Conservation (phyloP, 768 basidiomycete species). For the Podaxis sp. region DNA sequence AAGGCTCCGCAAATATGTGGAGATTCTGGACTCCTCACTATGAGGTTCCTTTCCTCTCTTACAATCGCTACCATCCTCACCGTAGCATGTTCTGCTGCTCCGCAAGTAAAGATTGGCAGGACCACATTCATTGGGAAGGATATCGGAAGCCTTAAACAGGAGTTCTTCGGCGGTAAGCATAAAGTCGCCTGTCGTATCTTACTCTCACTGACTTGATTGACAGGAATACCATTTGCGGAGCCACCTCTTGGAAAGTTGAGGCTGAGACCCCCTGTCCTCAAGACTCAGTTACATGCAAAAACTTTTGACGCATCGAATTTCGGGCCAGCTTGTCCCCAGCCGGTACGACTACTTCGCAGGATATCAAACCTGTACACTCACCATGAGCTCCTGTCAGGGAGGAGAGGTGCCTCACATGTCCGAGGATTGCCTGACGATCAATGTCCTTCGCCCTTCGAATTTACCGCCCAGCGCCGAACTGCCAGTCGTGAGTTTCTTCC, state of each 20-base stretch:
- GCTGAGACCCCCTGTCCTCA: conserved; percentile 44
- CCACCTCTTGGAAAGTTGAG: conserved; percentile 50
- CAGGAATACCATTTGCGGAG: conserved; percentile 54
- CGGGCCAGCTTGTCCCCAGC: conserved; percentile 50
- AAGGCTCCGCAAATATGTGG: too few species aligned
- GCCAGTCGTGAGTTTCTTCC: conserved; percentile 34
- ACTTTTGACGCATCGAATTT: conserved; percentile 48
- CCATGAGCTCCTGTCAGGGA: conserved; percentile 20
- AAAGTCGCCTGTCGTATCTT: background rate
- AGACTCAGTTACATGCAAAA: conserved; percentile 32
- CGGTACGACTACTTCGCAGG: background rate
- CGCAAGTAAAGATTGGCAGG: conserved; percentile 37
- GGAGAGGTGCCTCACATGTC: conserved; percentile 36
- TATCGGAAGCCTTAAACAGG: conserved; percentile 32
- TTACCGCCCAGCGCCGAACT: conserved; percentile 27
- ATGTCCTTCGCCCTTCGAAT: conserved; percentile 52
- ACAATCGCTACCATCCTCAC: too few species aligned
- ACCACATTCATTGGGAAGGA: conserved; percentile 39
- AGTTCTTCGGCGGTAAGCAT: conserved; percentile 46
- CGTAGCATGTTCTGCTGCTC: conserved; percentile 20
- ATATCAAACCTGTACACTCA: conserved; percentile 6
- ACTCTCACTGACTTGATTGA: background rate
- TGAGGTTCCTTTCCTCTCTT: too few species aligned
- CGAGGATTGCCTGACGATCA: conserved; percentile 64
- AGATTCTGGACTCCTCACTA: too few species aligned